Percentiles rank a stretch among this genome's conserved stretches.
phyloP scores from a whole-genome alignment of 768 basidiomycete species.

The Pleurotus djamor region DNA sequence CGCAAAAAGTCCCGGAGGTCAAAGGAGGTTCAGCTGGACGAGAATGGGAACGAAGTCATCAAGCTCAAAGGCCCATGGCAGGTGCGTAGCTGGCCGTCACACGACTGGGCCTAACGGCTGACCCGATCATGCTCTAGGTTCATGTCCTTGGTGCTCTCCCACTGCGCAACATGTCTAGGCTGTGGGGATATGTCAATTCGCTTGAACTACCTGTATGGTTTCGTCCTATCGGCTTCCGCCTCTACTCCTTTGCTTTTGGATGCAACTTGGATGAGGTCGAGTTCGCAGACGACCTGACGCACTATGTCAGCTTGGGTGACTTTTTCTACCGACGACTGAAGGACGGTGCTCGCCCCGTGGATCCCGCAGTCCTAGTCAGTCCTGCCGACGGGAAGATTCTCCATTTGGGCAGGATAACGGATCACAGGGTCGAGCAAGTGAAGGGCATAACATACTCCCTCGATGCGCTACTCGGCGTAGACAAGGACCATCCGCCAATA shows the following conservation, averaged over 20 bases:
- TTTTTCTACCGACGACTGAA: constrained; percentile 94
- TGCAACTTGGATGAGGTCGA: constrained; percentile 95
- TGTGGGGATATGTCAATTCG: constrained; percentile 97
- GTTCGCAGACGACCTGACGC: constrained; percentile 59
- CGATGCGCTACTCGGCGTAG: constrained; percentile 86
- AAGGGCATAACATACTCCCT: constrained; percentile 98
- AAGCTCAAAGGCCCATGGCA: constrained; percentile 91
- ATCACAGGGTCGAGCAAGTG: constrained; percentile 87
- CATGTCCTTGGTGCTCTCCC: constrained; percentile 95
- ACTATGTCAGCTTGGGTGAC: constrained; percentile 85
- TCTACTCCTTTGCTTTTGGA: constrained; percentile 88
- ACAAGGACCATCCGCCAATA: constrained; percentile 44
- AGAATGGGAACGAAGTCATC: constrained; percentile 80
- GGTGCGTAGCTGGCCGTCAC: constrained; percentile 38
- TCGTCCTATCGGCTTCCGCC: constrained; percentile 82
- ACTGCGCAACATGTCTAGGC: constrained; percentile 89
- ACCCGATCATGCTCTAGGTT: constrained; percentile 48
- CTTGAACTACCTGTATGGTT: constrained; percentile 94
- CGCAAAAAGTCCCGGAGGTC: constrained; percentile 52
- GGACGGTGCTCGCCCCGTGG: constrained; percentile 79
- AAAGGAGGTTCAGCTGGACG: constrained; percentile 74
- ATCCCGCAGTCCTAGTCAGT: constrained; percentile 74
- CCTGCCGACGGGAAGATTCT: constrained; percentile 93
- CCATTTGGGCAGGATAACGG: constrained; percentile 85
- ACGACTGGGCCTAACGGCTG: background rate